Evolutionary conservation across 108 stramenopile genomes (phyloP), one percentile per base, ranked within the genome.

Genomic region (Hondaea fermentalgiana): DNA sequence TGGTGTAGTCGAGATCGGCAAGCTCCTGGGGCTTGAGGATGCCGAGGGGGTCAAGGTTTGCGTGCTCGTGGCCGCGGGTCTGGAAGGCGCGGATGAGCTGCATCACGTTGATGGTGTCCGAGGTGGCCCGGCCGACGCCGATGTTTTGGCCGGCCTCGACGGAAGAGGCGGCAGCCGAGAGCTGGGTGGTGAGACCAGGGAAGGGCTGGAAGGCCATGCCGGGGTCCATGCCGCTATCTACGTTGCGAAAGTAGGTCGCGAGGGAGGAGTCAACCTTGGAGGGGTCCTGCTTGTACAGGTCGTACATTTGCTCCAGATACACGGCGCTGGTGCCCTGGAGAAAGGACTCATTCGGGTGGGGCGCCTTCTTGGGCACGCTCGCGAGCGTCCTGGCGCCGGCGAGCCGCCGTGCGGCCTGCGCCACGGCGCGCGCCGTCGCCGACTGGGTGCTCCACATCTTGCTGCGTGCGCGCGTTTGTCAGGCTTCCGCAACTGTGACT

Each of bases 81-180:
- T 99, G 98, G 87, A 97, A 99, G 58, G 99, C 94, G 53, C 98
- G 96, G 91, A 99, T 98, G n/a, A 99, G 89, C 91, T 99, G 98
- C 43, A 91, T 58, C 17, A 93, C 42, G 4, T 90, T 91, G 45
- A 93, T 59, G 4, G 93, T 91, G 90, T 93, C 94, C 5, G 14
- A 21, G 43, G 87, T 12, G 51, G 45, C 76, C 91, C 90, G 21
- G 35, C 64, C n/a, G 17, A 4, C 44, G 4, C 55, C 60, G 5
- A 69, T 69, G 64, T 17, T 69, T 17, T 44, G 28, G 14, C 58
- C 64, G 45, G 76, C 49, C 25, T 69, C 17, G 4, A 42, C 53
- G 21, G 71, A 55, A 14, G 55, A 14, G 25, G 76, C 43, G 16
- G 42, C 45, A n/a, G 60, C 60, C 2, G 88, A 14, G 47, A 55